Conservation (phyloP, 2,329 filamentous ascomycete genomes). For the Penicillium sp. region DNA sequence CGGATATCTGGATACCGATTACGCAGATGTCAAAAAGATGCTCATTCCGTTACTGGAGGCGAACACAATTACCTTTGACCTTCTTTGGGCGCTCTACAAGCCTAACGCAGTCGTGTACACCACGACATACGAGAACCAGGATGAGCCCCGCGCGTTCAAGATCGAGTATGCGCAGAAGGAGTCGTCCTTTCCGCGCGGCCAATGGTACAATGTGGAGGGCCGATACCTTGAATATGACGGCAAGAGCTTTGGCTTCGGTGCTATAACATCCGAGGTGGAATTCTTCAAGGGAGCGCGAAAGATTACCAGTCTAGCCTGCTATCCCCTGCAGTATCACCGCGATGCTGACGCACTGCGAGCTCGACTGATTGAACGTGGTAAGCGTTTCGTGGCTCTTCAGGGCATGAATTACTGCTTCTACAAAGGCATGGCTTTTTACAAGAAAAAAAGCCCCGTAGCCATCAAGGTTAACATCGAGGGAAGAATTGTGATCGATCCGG, state of each 20-base stretch:
- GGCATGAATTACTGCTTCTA: slow-evolving; percentile 79
- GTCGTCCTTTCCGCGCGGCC: slow-evolving; percentile 61
- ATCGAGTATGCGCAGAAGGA: slow-evolving; percentile 71
- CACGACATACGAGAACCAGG: slow-evolving; percentile 67
- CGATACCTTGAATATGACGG: slow-evolving; percentile 81
- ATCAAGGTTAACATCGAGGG: slow-evolving; percentile 81
- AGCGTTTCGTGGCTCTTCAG: slow-evolving; percentile 73
- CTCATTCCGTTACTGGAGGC: slow-evolving; percentile 74
- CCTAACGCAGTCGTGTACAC: slow-evolving; percentile 75
- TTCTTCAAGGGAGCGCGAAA: slow-evolving; percentile 75
- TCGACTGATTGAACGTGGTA: slow-evolving; percentile 70
- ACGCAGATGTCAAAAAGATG: slow-evolving; percentile 68
- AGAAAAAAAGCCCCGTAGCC: slow-evolving; percentile 63
- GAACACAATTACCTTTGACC: slow-evolving; percentile 80
- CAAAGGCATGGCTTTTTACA: slow-evolving; percentile 78
- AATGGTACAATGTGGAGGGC: slow-evolving; percentile 70
- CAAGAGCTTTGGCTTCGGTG: slow-evolving; percentile 73
- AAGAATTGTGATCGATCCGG: slow-evolving; percentile 80
- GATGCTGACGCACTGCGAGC: slow-evolving; percentile 59
- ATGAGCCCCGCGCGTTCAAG: slow-evolving; percentile 77
- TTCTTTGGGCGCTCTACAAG: slow-evolving; percentile 84
- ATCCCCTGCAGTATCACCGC: slow-evolving; percentile 74
- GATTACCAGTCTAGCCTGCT: slow-evolving; percentile 71
- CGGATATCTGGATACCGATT: slow-evolving; percentile 76
- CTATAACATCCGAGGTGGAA: slow-evolving; percentile 61